Percentiles rank a stretch among this genome's conserved stretches.
These are phyloP conservation scores for Calonectria hawksworthii DNA, from an alignment of 2,329 filamentous ascomycete species.

Conservation along the genomic window DNA sequence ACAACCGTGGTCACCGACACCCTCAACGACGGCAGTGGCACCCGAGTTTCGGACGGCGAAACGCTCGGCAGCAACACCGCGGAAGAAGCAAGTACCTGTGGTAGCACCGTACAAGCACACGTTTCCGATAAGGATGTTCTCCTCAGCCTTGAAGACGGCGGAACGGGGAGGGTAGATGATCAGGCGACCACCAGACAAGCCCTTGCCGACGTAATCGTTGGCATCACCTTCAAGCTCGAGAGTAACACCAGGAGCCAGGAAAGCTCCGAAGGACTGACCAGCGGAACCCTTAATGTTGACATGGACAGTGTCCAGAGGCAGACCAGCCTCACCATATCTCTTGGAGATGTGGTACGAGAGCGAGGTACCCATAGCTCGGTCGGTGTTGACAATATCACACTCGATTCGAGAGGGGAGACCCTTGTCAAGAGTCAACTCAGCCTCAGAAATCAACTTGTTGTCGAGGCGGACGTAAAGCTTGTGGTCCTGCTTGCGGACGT, in stretches of 20 bases:
- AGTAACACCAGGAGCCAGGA: conserved; percentile 92
- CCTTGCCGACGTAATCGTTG: conserved; percentile 98
- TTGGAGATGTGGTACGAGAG: conserved; percentile 97
- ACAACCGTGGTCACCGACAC: conserved; percentile 94
- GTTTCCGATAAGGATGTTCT: conserved; percentile 95
- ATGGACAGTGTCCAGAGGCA: conserved; percentile 94
- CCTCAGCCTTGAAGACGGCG: conserved; percentile 94
- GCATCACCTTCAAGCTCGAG: conserved; percentile 95
- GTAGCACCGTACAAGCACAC: conserved; percentile 96
- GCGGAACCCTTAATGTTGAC: conserved; percentile 97
- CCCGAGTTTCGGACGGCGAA: conserved; percentile 98
- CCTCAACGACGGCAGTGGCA: conserved; percentile 95
- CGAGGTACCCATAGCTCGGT: conserved; percentile 92
- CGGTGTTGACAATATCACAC: conserved; percentile 96
- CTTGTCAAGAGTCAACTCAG: conserved; percentile 94
- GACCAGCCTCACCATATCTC: conserved; percentile 88
- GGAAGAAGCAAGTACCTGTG: conserved; percentile 93
- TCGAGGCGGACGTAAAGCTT: conserved; percentile 92
- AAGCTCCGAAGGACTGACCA: conserved; percentile 96
- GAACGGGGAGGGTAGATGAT: conserved; percentile 94
- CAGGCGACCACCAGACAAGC: conserved; percentile 90
- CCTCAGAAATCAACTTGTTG: conserved; percentile 97
- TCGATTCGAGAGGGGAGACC: conserved; percentile 93
- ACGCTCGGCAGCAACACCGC: conserved; percentile 94
- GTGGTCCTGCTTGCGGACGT: conserved; percentile 97